Evolutionary conservation across 768 basidiomycete genomes (phyloP), one percentile per base, ranked within the genome.

Genomic region (Suillus ampliporus): DNA sequence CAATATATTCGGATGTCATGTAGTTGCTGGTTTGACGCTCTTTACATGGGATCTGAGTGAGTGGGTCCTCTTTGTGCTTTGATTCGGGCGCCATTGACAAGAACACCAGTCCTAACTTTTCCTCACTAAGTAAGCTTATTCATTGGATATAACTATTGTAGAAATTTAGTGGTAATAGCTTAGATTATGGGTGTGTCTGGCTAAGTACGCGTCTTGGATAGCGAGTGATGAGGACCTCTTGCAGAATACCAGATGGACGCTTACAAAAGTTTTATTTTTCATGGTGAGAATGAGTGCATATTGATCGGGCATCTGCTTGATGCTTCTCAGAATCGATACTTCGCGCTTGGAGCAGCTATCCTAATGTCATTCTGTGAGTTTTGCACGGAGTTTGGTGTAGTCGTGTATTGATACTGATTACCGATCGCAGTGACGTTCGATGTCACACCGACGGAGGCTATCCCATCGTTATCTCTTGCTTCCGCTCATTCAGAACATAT

Each of bases 111-210:
- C 28, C 43, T 61, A 2, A 61, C 61, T 15, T 61, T 61, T 40
- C 38, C 54, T 58, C 28, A 60, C 13, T 58, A 61, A n/a, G 61
- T 61, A 37, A 60, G 17, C 11, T 34, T 31, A 4, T 34, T 31
- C 7, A 23, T 60, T 34, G 3, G 43, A 11, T 37, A 10, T 11
- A 14, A 19, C 14, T 37, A 35, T 23, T 17, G 15, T 13, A 8
- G 17, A 41, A 34, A 23, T 15, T 37, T 10, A 31, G 9, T 11
- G 35, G 14, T 40, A 17, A n/a, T 14, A 61, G 61, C 57, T 60
- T 35, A 60, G 43, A 60, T 60, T 60, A 56, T 61, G 61, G 61
- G 61, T 61, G 17, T 15, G n/a, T 60, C 14, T 38, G n/a, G 21
- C 40, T 37, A 26, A 56, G 53, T 56, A 26, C 26, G 13, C 9